These are phyloP conservation scores for Torulaspora globosa DNA, from an alignment of 1,139 yeast genomes.

Conservation along the genomic window DNA sequence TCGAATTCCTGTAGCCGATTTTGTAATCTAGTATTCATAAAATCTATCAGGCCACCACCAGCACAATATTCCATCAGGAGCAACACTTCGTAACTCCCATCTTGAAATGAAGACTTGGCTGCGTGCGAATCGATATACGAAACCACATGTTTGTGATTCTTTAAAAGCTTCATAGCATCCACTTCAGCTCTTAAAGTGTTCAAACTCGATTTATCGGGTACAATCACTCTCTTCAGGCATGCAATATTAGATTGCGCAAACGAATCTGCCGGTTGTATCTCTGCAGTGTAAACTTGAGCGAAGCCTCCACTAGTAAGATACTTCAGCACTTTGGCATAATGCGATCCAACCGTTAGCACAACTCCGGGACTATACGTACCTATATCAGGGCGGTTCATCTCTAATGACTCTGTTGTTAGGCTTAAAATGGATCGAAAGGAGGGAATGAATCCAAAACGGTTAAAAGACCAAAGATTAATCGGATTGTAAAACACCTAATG, in stretches of 20 bases:
- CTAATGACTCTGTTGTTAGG: background rate
- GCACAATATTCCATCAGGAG: slow-evolving; percentile 78
- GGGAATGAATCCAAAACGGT: background rate
- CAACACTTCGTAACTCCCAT: slow-evolving; percentile 62
- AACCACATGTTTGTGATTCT: slow-evolving; percentile 56
- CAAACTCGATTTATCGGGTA: slow-evolving; percentile 64
- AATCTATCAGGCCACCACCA: slow-evolving; percentile 65
- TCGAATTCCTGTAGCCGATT: slow-evolving; percentile 60
- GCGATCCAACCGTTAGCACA: slow-evolving; percentile 34
- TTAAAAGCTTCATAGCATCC: slow-evolving; percentile 65
- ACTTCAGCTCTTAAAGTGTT: slow-evolving; percentile 68
- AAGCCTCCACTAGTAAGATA: slow-evolving; percentile 45
- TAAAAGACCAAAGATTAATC: background rate
- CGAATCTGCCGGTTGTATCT: slow-evolving; percentile 42
- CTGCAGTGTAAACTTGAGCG: slow-evolving; percentile 59
- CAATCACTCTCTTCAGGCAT: slow-evolving; percentile 72
- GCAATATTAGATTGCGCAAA: slow-evolving; percentile 42
- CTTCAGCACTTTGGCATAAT: slow-evolving; percentile 36
- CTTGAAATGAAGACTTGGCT: slow-evolving; percentile 47
- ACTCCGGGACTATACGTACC: slow-evolving; percentile 31
- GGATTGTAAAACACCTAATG: background rate
- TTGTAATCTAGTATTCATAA: slow-evolving; percentile 65
- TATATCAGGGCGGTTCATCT: slow-evolving; percentile 33
- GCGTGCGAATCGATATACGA: slow-evolving; percentile 76
- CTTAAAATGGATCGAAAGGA: background rate